Evolutionary conservation across 495 filamentous ascomycete genomes (phyloP).

Genomic region (Xylaria scruposa): DNA sequence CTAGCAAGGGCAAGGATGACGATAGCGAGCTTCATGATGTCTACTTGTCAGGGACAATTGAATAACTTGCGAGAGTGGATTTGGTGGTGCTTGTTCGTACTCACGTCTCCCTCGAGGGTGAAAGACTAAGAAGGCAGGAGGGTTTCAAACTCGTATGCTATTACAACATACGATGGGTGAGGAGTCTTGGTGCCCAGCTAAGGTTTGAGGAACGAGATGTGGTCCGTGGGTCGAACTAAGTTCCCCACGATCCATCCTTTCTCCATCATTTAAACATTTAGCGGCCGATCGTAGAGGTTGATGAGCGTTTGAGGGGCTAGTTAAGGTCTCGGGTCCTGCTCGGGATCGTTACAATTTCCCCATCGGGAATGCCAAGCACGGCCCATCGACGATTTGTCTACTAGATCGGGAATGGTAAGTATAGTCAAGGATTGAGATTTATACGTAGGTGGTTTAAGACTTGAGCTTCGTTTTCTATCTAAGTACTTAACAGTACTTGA

Average conservation of each 20-base stretch:
- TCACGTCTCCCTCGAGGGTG: neutral
- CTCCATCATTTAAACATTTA: conserved; percentile 20
- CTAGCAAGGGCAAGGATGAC: conserved; percentile 41
- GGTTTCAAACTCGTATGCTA: conserved; percentile 2
- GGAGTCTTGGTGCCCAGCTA: neutral
- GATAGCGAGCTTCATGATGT: conserved; percentile 50
- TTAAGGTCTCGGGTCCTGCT: neutral
- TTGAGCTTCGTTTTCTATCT: too few species aligned
- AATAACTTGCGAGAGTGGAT: neutral
- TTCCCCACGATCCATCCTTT: conserved; percentile 15
- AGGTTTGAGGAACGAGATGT: neutral
- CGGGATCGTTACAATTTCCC: neutral
- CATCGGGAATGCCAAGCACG: conserved; percentile 21
- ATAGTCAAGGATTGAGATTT: neutral
- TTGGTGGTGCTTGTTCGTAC: neutral
- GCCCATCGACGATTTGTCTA: neutral
- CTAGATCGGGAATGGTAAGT: conserved; percentile 12
- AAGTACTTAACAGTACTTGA: too few species aligned
- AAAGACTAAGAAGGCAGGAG: conserved; percentile 1
- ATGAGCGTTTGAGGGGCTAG: conserved; percentile 1
- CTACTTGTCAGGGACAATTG: conserved; percentile 17
- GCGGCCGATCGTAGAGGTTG: conserved; percentile 17
- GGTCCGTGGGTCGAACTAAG: neutral
- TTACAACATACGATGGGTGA: neutral
- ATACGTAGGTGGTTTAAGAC: neutral